Conservation (phyloP, 331 rosid genomes). For the Cydonia oblonga region DNA sequence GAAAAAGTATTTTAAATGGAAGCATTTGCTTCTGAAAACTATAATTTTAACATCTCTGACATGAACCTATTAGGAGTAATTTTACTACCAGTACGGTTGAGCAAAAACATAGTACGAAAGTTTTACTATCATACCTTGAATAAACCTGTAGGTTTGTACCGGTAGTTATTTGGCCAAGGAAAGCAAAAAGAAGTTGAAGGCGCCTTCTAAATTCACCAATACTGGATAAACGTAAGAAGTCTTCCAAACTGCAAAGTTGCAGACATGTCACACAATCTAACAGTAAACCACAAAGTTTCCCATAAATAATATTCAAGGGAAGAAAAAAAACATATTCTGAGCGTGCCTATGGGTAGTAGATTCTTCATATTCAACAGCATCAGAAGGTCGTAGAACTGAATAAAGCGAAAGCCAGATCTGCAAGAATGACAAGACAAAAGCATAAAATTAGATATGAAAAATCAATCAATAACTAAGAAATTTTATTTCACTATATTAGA, state of each 20-base stretch:
- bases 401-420: conserved; percentile 92
- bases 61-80: background rate
- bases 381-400: conserved; percentile 43
- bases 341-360: conserved; percentile 51
- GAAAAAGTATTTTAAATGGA: background rate
- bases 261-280: conserved; percentile 3
- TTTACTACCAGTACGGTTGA: background rate
- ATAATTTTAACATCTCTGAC: background rate
- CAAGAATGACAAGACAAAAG: conserved; percentile 21
- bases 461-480: background rate
- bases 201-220: conserved; percentile 82
- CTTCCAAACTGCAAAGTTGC: conserved; percentile 64
- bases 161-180: conserved; percentile 60
- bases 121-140: conserved; percentile 35
- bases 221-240: conserved; percentile 71
- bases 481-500: background rate
- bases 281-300: background rate
- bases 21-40: background rate
- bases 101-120: background rate
- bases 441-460: conserved; percentile 6
- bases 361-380: conserved; percentile 7
- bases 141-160: conserved; percentile 27
- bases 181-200: conserved; percentile 83
- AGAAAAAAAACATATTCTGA: background rate
- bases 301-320: background rate